Conservation (phyloP, 352 stramenopile species). For the Phytopythium delawarense region DNA sequence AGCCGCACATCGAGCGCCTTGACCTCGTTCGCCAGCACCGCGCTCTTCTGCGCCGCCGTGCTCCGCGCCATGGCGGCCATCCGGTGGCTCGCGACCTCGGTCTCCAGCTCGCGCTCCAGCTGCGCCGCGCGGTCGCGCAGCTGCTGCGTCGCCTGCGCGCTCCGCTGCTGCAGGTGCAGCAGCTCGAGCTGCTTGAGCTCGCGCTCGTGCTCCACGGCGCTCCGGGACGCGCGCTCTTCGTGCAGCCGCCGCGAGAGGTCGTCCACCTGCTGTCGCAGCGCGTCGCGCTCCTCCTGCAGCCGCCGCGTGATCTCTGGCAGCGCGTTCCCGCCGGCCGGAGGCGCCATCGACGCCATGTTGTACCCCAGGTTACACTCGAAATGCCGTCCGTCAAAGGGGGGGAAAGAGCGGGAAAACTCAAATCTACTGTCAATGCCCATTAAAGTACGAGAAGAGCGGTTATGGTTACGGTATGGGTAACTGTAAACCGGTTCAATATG, state of each 20-base stretch:
- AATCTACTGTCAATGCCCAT: background rate
- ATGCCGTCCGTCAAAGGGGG: background rate
- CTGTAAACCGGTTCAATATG: background rate
- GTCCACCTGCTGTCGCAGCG: constrained; percentile 41
- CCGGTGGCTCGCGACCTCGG: constrained; percentile 46
- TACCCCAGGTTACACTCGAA: background rate
- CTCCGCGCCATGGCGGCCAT: constrained; percentile 48
- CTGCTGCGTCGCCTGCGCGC: constrained; percentile 41
- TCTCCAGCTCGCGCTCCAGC: constrained; percentile 63
- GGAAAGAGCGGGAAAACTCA: constrained; percentile 4
- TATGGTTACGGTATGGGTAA: background rate
- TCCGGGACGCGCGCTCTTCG: constrained; percentile 30
- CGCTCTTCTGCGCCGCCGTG: constrained; percentile 51
- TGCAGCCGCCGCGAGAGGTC: constrained; percentile 40
- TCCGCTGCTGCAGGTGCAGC: constrained; percentile 58
- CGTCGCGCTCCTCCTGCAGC: constrained; percentile 60
- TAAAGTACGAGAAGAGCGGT: background rate
- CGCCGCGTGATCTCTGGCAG: constrained; percentile 58
- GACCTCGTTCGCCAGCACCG: constrained; percentile 39
- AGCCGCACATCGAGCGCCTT: constrained; percentile 49
- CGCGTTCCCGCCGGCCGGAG: constrained; percentile 6
- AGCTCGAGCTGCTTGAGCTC: constrained; percentile 67
- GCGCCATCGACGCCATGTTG: constrained; percentile 2
- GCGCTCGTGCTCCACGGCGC: constrained; percentile 50
- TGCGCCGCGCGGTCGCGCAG: constrained; percentile 38